Evolutionary conservation across 805 yeast genomes (phyloP), one percentile per base, ranked within the genome.

Genomic region (Osmozyma mogii): DNA sequence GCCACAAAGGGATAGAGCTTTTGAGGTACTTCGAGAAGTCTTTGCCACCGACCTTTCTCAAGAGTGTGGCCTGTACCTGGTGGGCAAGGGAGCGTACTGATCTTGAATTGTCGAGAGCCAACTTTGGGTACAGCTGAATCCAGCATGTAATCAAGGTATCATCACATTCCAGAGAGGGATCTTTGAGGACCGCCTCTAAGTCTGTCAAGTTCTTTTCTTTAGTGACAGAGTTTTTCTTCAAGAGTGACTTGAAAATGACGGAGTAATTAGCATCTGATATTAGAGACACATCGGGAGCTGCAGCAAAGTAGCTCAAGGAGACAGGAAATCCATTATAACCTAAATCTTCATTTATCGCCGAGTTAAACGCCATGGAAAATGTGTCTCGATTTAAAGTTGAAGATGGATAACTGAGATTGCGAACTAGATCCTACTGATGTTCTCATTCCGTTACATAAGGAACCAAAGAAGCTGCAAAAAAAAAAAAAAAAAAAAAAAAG

Each of bases 211-310:
- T 37, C 48, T 79, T 83, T 43, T 84, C 95, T 47, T 78, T 82
- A 0, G 97, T 89, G n/a, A 75, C 77, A 5, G 78, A 70, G 45
- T 87, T 95, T 47, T 81, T 73, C 53, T 87, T 88, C 50, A 80
- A 50, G 28, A 88, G 53, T 7, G 82, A 73, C 49, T 82, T 87
- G 61, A 87, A 80, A n/a, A 77, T 61, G 8, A 87, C 59, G 24
- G 70, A 69, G 32, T 81, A 52, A 26, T 68, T 68, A 6, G 82
- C 73, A 27, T 52, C 52, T 9, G 34, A 20, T 15, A 63, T 35
- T 5, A 29, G 24, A 9, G 49, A 43, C 3, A 52, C 44, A 41
- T 84, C 89, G 1, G 95, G 94, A 4, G 78, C 52, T 3, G 92
- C 94, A 9, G 81, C 75, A 37, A 84, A 70, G 52, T 83, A 87